phyloP scores from a whole-genome alignment of 257 asterid genomes.

The Rehmannia glutinosa region DNA sequence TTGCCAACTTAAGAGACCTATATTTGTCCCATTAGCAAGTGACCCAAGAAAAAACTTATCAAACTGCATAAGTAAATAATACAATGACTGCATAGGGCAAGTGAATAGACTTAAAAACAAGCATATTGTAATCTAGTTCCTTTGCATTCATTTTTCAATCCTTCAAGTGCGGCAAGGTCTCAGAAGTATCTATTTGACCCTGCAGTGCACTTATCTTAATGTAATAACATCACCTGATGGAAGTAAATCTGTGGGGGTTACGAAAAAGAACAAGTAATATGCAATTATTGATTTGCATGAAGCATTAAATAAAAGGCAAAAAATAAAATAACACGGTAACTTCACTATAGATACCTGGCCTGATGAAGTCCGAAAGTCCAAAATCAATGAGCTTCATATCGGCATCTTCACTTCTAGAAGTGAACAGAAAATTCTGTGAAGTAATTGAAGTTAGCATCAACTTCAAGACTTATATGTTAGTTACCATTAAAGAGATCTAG shows the following conservation, averaged over 20 bases:
- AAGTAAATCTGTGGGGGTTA: background rate
- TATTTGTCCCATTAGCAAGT: background rate
- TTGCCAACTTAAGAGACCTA: background rate
- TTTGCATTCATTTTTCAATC: background rate
- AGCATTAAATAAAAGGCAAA: background rate
- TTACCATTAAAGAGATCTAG: constrained; percentile 2
- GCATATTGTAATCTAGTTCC: background rate
- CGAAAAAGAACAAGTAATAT: background rate
- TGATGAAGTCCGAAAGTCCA: constrained; percentile 92
- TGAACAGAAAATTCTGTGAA: constrained; percentile 77
- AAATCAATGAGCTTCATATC: constrained; percentile 93
- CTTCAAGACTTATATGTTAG: constrained; percentile 9
- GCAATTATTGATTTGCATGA: background rate
- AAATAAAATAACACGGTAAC: background rate
- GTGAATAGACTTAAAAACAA: background rate
- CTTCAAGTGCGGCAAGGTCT: constrained; percentile 7
- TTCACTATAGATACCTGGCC: constrained; percentile 56
- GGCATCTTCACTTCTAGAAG: constrained; percentile 82
- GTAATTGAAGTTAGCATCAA: constrained; percentile 7
- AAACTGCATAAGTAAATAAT: background rate
- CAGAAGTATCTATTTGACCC: background rate
- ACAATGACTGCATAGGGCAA: background rate
- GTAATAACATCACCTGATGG: background rate
- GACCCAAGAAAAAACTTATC: background rate
- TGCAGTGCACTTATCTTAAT: no score